Percentiles rank a stretch among this genome's conserved stretches.
Conservation (phyloP, 2,329 filamentous ascomycete genomes). For the Colletotrichum trifolii region DNA sequence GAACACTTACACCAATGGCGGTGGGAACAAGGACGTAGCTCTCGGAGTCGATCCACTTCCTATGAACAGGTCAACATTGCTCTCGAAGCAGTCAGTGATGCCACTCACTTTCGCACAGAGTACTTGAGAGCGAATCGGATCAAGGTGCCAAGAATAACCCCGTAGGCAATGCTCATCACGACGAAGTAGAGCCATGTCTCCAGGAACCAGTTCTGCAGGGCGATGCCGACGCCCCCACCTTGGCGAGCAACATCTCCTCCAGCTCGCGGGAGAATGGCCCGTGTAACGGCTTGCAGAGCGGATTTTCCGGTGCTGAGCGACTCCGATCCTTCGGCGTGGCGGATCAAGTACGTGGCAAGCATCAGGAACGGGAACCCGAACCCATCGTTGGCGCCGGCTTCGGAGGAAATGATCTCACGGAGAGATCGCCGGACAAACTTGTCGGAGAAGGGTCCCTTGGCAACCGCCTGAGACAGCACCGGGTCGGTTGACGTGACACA, state of each 20-base stretch:
- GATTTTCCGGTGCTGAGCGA: constrained; percentile 6
- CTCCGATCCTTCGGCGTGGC: constrained; percentile 57
- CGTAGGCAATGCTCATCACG: constrained; percentile 62
- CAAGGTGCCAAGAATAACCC: constrained; percentile 60
- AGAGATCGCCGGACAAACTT: constrained; percentile 68
- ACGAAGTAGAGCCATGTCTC: constrained; percentile 72
- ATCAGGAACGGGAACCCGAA: constrained; percentile 72
- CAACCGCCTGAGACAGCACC: constrained; percentile 70
- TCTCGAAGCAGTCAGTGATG: too few relatives aligned
- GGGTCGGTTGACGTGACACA: constrained; percentile 72
- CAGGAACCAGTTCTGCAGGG: constrained; percentile 67
- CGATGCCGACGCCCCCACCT: constrained; percentile 62
- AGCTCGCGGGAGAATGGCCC: constrained; percentile 33
- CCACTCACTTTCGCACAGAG: constrained; percentile 47
- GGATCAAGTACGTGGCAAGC: constrained; percentile 66
- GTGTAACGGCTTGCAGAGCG: not conserved
- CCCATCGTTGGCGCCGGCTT: constrained; percentile 71
- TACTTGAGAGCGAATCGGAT: constrained; percentile 59
- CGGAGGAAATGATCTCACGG: constrained; percentile 70
- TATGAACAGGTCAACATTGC: constrained; percentile 35
- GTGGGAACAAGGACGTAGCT: constrained; percentile 64
- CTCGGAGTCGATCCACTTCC: constrained; percentile 66
- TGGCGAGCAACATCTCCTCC: constrained; percentile 58
- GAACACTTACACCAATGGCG: constrained; percentile 55
- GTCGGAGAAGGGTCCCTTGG: constrained; percentile 71